phyloP scores from a whole-genome alignment of 352 stramenopile species.

The Pythium periplocum region DNA sequence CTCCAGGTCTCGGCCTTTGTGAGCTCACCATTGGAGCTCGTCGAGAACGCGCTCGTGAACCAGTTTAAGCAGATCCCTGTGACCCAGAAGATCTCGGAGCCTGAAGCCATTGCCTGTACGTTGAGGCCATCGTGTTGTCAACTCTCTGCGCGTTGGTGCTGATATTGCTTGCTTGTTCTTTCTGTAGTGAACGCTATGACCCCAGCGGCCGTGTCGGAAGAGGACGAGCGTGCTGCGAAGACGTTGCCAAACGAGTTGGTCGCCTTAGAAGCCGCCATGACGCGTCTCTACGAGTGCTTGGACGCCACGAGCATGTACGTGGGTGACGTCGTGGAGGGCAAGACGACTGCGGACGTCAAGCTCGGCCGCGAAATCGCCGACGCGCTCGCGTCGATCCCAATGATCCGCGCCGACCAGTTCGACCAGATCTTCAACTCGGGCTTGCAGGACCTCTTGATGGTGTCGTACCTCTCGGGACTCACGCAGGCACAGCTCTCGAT shows the following conservation, averaged over 20 bases:
- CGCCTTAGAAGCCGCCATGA: constrained; percentile 76
- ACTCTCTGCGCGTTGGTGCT: not conserved
- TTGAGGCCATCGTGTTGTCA: constrained; percentile 6
- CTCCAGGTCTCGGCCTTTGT: constrained; percentile 92
- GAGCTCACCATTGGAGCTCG: constrained; percentile 84
- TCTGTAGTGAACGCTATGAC: constrained; percentile 68
- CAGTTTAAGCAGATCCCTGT: constrained; percentile 93
- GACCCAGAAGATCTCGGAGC: constrained; percentile 88
- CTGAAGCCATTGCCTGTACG: constrained; percentile 92
- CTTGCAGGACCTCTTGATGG: constrained; percentile 98
- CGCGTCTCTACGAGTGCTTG: constrained; percentile 89
- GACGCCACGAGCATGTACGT: constrained; percentile 88
- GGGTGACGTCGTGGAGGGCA: constrained; percentile 84
- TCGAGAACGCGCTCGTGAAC: constrained; percentile 89
- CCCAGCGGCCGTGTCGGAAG: constrained; percentile 13
- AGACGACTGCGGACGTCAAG: constrained; percentile 74
- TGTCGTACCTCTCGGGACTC: constrained; percentile 96
- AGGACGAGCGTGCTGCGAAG: constrained; percentile 13
- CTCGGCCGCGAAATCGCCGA: constrained; percentile 93
- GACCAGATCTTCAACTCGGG: constrained; percentile 96
- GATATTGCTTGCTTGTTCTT: constrained; percentile 5
- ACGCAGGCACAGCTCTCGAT: constrained; percentile 97
- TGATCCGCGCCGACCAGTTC: constrained; percentile 93
- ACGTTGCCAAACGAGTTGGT: constrained; percentile 72
- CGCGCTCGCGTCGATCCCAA: constrained; percentile 90